Evolutionary conservation across 805 yeast genomes (phyloP), one percentile per base, ranked within the genome.

Genomic region (Zygosaccharomyces kombuchaensis): DNA sequence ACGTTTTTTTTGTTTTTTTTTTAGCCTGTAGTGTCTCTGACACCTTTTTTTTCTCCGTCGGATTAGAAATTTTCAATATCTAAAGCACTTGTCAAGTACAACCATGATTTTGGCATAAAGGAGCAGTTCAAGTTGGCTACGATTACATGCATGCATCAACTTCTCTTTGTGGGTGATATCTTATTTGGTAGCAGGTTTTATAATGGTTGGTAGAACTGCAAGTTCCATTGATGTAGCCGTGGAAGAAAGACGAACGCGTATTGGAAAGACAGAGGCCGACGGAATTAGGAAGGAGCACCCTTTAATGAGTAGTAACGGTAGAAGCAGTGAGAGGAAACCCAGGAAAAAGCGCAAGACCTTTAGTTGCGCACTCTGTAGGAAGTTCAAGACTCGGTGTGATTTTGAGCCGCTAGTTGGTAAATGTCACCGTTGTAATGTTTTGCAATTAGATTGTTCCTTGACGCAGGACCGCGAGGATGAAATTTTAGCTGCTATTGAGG

Each of bases 371-470:
- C 66, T 70, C 12, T 80, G 85, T 51, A 66, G 83, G 10, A 75
- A 71, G 55, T 67, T 77, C 47, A 80, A 80, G 56, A 79, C 84
- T 1, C 68, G 82, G 46, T 80, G 85, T 58, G 81, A 75, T 47
- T 72, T 69, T 51, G 76, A 74, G 34, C 68, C 71, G 0, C 54
- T 63, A 2, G 56, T 59, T 9, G 70, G 69, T 4, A 71, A 71
- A 50, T 80, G 84, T 52, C 76, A 75, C 45, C 65, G 83, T 23
- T 80, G 85, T 51, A 65, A 62, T 35, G 69, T 77, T 23, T 54
- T 79, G 32, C 60, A 72, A 35, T 54, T 77, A 7, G 69, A 66
- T 0, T 80, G 85, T 50, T 75, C 81, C 0, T 54, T 78, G 34
- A 66, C 76, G 2, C 50, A 48, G 16, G 67, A 60, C 45, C 54